These are phyloP conservation scores for Sporothrix mexicana DNA, from an alignment of 2,329 filamentous ascomycete species.

Conservation along the genomic window DNA sequence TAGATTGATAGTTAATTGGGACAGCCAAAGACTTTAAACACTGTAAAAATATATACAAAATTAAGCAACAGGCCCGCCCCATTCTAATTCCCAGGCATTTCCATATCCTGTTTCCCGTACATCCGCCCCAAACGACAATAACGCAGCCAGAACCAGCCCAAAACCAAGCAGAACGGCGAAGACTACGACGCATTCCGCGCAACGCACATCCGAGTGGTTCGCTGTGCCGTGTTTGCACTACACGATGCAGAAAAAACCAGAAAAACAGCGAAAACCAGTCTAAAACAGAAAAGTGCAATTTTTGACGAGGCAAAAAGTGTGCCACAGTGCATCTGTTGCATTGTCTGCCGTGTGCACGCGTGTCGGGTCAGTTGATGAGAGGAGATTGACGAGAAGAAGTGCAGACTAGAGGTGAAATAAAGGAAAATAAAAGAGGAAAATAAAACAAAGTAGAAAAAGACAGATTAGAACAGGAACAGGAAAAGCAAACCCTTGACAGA, in stretches of 20 bases:
- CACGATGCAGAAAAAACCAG: neutral
- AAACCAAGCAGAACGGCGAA: too few relatives aligned
- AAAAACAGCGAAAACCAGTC: too few relatives aligned
- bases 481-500: neutral
- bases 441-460: neutral
- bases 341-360: neutral
- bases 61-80: neutral
- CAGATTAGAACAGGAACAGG: neutral
- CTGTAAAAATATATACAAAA: neutral
- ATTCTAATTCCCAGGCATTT: conserved; percentile 14
- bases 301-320: neutral
- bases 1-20: neutral
- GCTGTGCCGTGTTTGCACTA: neutral
- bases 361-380: neutral
- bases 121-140: conserved; percentile 17
- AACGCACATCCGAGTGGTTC: conserved; percentile 12
- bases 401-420: neutral
- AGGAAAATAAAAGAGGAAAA: neutral
- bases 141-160: neutral
- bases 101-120: conserved; percentile 23
- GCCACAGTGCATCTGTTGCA: neutral
- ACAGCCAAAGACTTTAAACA: too few relatives aligned
- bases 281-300: neutral
- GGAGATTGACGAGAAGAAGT: neutral
- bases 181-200: neutral